Evolutionary conservation across 306 rosid species (phyloP).

Genomic region (Acacia confusa): DNA sequence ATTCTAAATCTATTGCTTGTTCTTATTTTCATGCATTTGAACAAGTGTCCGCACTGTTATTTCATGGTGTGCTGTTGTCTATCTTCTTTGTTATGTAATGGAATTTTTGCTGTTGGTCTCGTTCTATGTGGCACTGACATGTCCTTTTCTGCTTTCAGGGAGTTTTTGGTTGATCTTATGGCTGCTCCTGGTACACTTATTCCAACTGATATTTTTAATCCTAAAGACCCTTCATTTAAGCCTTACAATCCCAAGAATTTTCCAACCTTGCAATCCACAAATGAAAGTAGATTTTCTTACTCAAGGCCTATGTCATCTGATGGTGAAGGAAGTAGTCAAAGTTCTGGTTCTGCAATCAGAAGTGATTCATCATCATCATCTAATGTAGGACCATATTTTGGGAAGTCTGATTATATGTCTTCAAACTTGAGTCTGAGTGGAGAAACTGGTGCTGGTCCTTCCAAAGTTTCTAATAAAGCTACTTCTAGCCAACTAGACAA

Average conservation of each 20-base stretch:
- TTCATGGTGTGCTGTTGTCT: not conserved
- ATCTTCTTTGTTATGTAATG: conserved; percentile 1
- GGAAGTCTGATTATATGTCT: conserved; percentile 52
- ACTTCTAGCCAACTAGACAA: conserved; percentile 48
- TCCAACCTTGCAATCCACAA: conserved; percentile 48
- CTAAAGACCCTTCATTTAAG: conserved; percentile 56
- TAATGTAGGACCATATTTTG: conserved; percentile 55
- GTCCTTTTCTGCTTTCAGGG: conserved; percentile 65
- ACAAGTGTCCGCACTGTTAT: not conserved
- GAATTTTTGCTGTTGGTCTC: conserved; percentile 18
- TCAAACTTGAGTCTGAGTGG: conserved; percentile 44
- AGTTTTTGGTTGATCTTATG: conserved; percentile 99
- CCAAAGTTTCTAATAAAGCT: conserved; percentile 44
- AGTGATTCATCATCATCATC: conserved; percentile 33
- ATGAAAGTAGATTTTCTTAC: conserved; percentile 53
- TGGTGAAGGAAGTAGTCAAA: conserved; percentile 84
- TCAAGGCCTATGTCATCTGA: conserved; percentile 49
- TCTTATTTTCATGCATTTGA: conserved; percentile 4
- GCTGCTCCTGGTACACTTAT: conserved; percentile 95
- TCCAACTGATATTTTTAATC: conserved; percentile 76
- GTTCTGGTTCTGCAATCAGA: conserved; percentile 42
- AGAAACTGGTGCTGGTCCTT: conserved; percentile 53
- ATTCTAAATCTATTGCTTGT: conserved; percentile 27
- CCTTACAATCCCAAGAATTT: conserved; percentile 59
- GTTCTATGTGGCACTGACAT: conserved; percentile 37